Percentiles rank a stretch among this genome's conserved stretches.
Evolutionary conservation across 2,329 filamentous ascomycete genomes (phyloP).

Genomic region (Talaromyces albobiverticillius): DNA sequence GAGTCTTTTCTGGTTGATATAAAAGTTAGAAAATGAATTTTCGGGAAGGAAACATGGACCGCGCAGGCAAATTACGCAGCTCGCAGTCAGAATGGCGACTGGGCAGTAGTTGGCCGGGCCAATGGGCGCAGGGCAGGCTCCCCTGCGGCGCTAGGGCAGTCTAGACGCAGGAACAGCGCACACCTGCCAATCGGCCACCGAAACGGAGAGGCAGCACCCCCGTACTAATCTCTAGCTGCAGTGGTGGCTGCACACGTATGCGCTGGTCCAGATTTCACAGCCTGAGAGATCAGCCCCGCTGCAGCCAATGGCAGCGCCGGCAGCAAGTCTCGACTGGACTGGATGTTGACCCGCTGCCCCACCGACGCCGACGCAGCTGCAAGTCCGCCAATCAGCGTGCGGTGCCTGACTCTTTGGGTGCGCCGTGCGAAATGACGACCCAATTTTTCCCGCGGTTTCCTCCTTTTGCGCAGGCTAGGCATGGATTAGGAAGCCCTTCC

Average conservation of each 20-base stretch:
- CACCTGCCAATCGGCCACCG: not conserved
- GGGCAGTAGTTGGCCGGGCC: not conserved
- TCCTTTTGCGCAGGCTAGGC: too few species aligned
- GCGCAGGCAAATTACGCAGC: not conserved
- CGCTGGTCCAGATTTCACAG: not conserved
- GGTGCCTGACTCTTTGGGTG: conserved; percentile 12
- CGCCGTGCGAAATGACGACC: conserved; percentile 4
- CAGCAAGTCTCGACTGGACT: conserved; percentile 2
- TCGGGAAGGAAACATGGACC: too few species aligned
- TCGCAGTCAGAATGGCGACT: too few species aligned
- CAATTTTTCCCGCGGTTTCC: too few species aligned
- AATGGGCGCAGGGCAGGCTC: not conserved
- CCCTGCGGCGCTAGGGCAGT: not conserved
- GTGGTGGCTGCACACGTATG: not conserved
- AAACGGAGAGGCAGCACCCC: not conserved
- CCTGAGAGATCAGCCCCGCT: not conserved
- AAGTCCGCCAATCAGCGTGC: conserved; percentile 5
- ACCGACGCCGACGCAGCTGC: not conserved
- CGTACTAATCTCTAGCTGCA: too few species aligned
- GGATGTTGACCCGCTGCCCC: conserved; percentile 7
- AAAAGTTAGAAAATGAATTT: too few species aligned
- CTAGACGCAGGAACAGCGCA: not conserved
- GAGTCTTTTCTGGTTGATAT: not conserved
- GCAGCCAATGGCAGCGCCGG: not conserved
- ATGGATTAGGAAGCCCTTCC: too few species aligned